Base-by-base conservation (phyloP, 1,284 basidiomycete species). In the Trichosporon sp. region DNA sequence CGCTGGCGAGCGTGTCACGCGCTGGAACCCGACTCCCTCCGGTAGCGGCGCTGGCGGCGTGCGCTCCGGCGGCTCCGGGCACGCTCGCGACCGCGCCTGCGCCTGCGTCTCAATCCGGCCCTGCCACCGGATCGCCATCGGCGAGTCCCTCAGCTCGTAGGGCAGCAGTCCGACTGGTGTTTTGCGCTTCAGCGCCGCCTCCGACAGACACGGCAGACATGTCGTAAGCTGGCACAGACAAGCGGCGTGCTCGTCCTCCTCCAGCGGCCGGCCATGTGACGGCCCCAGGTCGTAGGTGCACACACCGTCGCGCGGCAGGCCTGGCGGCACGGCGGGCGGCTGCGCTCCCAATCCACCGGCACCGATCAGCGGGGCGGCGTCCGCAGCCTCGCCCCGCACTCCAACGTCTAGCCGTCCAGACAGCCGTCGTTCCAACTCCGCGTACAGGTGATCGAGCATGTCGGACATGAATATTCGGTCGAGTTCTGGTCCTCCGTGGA, bases 401-500 rank as follows among this genome's bases (percentile, higher is more conserved):
- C 74, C n/a, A 66, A 12, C 77, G 58, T 15, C 56, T 58, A 70
- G 58, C 11, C 63, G 67, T 1, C 81, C 81, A 2, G 76, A 75
- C 63, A 82, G 65, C 25, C 81, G 75, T 2, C 75, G 73, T 62
- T 82, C 81, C 53, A 82, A 75, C 69, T 83, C 81, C 60, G 76
- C 70, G 35, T 78, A 77, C 35, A 83, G 69, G 3, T 80, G 66
- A 31, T 78, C 73, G n/a, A 82, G 76, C 75, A 83, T 82, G 65
- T 82, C 79, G 9, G 72, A 70, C 70, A 80, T 77, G 69, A 83
- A 80, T 15, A 81, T 67, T 11, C 75, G 69, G 69, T 83, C 82
- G 56, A 83, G 72, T 3, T 66, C 71, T 32, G 78, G 75, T n/a
- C 82, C 82, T 34, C 81, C 82, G 68, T 83, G 79, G 27, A 83